These are phyloP conservation scores for Claviceps cyperi DNA, from an alignment of 2,329 filamentous ascomycete genomes.

Conservation along the genomic window DNA sequence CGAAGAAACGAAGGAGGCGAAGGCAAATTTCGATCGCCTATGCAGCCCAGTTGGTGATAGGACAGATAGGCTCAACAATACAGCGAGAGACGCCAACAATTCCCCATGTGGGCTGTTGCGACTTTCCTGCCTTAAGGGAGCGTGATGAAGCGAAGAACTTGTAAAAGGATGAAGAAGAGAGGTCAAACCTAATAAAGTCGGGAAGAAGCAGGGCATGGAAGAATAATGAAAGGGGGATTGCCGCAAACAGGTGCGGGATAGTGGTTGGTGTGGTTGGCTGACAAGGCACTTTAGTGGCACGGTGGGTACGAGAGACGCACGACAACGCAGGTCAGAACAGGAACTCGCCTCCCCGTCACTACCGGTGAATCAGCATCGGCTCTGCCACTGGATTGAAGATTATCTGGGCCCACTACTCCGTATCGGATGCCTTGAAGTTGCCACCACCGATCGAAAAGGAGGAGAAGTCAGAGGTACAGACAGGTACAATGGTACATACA, in stretches of 20 bases:
- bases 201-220: neutral
- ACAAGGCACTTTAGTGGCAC: neutral
- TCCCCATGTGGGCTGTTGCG: neutral
- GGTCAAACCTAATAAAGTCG: neutral
- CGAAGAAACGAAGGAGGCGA: neutral
- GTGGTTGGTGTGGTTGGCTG: neutral
- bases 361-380: neutral
- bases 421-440: neutral
- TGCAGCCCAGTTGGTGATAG: neutral
- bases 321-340: neutral
- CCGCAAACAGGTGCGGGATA: neutral
- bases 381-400: neutral
- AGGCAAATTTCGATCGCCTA: neutral
- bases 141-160: neutral
- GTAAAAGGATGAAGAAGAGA: neutral
- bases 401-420: neutral
- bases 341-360: neutral
- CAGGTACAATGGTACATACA: too few relatives aligned
- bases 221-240: neutral
- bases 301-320: neutral
- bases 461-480: too few relatives aligned
- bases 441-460: too few relatives aligned
- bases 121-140: neutral
- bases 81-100: constrained; percentile 14
- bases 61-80: constrained; percentile 7